A percentile compares a stretch with the other conserved stretches of the same genome.
phyloP scores from a whole-genome alignment of 768 basidiomycete species.

The Amanita rimosa region DNA sequence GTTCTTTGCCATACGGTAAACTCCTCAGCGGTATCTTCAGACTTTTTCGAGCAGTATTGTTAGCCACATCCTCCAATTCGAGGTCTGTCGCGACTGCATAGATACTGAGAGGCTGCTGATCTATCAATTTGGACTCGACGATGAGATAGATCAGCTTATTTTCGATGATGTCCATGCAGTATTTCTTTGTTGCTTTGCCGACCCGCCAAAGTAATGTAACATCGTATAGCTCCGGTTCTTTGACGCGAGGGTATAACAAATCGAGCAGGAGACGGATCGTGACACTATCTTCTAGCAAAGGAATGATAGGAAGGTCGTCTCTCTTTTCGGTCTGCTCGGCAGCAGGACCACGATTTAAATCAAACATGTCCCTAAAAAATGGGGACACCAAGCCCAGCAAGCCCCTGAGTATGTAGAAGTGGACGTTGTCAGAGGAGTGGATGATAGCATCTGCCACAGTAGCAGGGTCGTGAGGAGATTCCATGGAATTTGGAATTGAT shows the following conservation, averaged over 20 bases:
- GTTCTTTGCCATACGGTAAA: not conserved
- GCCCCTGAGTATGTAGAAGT: conserved; percentile 18
- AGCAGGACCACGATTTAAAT: conserved; percentile 9
- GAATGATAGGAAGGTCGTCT: conserved; percentile 6
- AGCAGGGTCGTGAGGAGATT: not conserved
- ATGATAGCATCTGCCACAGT: conserved; percentile 9
- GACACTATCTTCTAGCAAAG: conserved; percentile 8
- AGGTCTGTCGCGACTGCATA: not conserved
- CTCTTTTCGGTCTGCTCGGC: not conserved
- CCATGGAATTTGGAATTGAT: too few species aligned
- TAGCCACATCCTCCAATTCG: conserved; percentile 1
- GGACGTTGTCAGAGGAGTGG: conserved; percentile 16
- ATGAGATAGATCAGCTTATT: not conserved
- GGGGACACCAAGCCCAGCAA: conserved; percentile 20
- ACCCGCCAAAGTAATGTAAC: not conserved
- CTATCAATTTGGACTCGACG: not conserved
- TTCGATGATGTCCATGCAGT: conserved; percentile 3
- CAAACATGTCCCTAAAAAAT: conserved; percentile 20
- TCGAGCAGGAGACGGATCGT: conserved; percentile 6
- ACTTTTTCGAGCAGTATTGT: not conserved
- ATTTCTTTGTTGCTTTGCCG: not conserved
- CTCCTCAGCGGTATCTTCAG: not conserved
- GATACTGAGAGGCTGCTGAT: not conserved
- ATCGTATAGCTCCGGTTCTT: not conserved
- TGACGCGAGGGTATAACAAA: not conserved